Evolutionary conservation across 768 basidiomycete species (phyloP).

Genomic region (Xanthoconium stramineum): DNA sequence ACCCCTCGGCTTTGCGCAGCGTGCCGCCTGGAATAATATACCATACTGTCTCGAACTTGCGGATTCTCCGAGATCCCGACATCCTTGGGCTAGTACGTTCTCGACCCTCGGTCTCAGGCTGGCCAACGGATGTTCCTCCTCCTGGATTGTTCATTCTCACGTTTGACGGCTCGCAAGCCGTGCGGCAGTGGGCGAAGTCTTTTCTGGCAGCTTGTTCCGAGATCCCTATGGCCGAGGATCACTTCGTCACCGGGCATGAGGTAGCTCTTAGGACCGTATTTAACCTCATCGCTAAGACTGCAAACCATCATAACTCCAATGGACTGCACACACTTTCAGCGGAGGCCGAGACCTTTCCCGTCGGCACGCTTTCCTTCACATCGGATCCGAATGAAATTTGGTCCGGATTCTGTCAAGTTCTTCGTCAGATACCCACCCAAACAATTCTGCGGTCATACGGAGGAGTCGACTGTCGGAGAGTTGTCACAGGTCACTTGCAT

Average conservation of each 20-base stretch:
- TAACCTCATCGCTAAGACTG: slow-evolving; percentile 15
- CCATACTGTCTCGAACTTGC: slow-evolving; percentile 61
- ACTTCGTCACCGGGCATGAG: slow-evolving; percentile 48
- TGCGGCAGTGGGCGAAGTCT: slow-evolving; percentile 60
- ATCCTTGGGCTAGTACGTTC: slow-evolving; percentile 37
- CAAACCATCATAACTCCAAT: not conserved
- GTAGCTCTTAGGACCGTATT: slow-evolving; percentile 43
- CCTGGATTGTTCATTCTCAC: slow-evolving; percentile 59
- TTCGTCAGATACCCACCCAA: slow-evolving; percentile 55
- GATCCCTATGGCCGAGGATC: slow-evolving; percentile 44
- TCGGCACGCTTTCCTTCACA: slow-evolving; percentile 30
- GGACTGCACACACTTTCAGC: not conserved
- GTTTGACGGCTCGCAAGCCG: slow-evolving; percentile 43
- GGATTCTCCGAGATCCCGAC: slow-evolving; percentile 48
- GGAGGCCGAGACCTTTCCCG: slow-evolving; percentile 3
- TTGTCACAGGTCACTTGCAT: slow-evolving; percentile 60
- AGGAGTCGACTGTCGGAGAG: slow-evolving; percentile 44
- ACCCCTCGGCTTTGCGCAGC: slow-evolving; percentile 34
- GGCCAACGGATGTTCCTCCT: slow-evolving; percentile 60
- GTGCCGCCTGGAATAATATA: slow-evolving; percentile 53
- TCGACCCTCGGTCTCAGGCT: slow-evolving; percentile 33
- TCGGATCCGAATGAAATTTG: slow-evolving; percentile 48
- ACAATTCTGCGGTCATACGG: slow-evolving; percentile 33
- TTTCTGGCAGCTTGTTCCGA: slow-evolving; percentile 41
- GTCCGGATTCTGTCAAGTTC: slow-evolving; percentile 41